phyloP scores from a whole-genome alignment of 805 yeast species.

The Kazachstania psychrophila region DNA sequence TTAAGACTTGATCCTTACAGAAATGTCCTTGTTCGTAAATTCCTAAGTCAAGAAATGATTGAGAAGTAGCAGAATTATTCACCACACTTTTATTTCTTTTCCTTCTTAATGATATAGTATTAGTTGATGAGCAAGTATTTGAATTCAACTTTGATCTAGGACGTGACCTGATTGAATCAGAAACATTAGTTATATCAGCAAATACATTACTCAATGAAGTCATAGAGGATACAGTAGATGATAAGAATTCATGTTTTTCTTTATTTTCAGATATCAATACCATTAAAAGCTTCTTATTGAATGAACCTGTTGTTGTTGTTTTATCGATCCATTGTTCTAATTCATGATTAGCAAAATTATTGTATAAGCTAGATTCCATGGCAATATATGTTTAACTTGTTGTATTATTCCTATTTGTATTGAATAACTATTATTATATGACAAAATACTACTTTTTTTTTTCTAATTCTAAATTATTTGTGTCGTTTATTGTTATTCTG shows the following conservation, averaged over 20 bases:
- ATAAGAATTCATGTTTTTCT: background rate
- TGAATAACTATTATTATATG: too few species aligned
- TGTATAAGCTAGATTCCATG: too few species aligned
- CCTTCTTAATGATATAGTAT: background rate
- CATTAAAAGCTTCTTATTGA: background rate
- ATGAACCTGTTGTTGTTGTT: background rate
- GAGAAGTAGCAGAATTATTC: too few species aligned
- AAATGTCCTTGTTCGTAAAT: background rate
- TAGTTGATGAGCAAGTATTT: background rate
- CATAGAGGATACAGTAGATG: too few species aligned
- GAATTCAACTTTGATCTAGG: background rate
- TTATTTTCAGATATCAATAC: background rate
- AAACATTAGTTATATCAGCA: background rate
- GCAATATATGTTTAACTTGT: too few species aligned
- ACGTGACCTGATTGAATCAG: background rate
- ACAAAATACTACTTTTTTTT: background rate
- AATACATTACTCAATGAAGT: background rate
- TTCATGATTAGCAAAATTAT: constrained; percentile 2
- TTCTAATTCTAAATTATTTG: background rate
- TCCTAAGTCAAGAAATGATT: background rate
- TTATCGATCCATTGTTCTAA: constrained; percentile 10
- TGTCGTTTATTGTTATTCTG: background rate
- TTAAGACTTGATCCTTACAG: background rate
- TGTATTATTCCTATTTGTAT: too few species aligned
- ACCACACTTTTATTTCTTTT: too few species aligned